A percentile compares a stretch with the other conserved stretches of the same genome.
Evolutionary conservation across 2,329 filamentous ascomycete genomes (phyloP).

Genomic region (Venturia effusa): DNA sequence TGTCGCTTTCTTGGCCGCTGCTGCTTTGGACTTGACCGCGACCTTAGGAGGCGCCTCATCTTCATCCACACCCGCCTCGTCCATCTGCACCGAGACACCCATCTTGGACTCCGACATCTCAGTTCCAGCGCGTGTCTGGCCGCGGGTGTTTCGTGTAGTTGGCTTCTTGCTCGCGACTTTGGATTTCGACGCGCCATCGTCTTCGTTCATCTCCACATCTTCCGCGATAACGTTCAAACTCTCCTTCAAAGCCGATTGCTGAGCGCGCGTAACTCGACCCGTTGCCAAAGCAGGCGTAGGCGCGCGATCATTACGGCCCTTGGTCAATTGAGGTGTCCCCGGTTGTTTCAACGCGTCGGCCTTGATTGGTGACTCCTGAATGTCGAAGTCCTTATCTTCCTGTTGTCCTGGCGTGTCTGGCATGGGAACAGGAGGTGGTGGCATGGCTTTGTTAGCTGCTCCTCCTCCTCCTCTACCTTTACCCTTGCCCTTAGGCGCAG

Average conservation of each 20-base stretch:
- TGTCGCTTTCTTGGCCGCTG: background rate
- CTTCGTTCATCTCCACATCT: background rate
- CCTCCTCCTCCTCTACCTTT: background rate
- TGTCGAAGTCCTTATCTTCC: background rate
- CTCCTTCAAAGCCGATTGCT: background rate
- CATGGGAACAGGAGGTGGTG: background rate
- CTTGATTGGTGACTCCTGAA: background rate
- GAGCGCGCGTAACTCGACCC: background rate
- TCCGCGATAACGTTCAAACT: background rate
- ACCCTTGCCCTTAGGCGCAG: background rate
- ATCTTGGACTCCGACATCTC: background rate
- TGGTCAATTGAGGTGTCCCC: background rate
- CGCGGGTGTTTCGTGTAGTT: background rate
- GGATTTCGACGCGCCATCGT: background rate
- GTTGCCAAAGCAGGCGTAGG: background rate
- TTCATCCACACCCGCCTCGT: background rate
- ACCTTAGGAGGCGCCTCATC: background rate
- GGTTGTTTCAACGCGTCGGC: background rate
- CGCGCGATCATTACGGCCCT: background rate
- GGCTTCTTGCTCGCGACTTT: background rate
- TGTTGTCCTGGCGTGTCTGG: background rate
- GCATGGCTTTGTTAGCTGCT: background rate
- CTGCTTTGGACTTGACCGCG: background rate
- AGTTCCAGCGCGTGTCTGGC: background rate
- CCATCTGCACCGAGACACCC: background rate